Evolutionary conservation across 306 rosid genomes (phyloP), one percentile per base, ranked within the genome.

Genomic region (Rosa persica): DNA sequence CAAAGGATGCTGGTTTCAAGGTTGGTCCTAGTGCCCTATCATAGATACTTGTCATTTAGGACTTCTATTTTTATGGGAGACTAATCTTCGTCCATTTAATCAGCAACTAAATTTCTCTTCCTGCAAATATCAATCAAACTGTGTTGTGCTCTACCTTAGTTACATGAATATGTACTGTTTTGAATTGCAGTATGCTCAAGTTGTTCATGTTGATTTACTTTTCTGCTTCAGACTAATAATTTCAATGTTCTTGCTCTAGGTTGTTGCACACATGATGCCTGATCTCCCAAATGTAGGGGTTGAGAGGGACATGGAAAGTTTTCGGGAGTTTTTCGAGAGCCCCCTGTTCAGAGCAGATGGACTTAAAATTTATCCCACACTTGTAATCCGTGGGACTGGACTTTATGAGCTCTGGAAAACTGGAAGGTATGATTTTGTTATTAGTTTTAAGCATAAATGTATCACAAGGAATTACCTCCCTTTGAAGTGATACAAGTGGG

Each of bases 211-310:
- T 60, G 20, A 25, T 25, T 58, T 58, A 55, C 10, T 43, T 58
- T 57, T 75, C 19, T 54, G 62, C 67, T 70, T 70, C 67, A 77
- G 22, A 20, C 44, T 25, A 40, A 1, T 58, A 34, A 38, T 67
- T 55, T 36, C 68, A 52, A 30, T 77, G 66, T 57, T 69, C 83
- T 71, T 78, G 76, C 74, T 82, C 40, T 84, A 95, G 99, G 98
- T 95, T 79, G 98, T 95, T 76, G 99, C 97, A 42, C 99, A 95
- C 89, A 95, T 93, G 99, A 95, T 95, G 99, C 99, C 99, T 43
- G 99, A 95, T 85, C 99, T 95, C 86, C 99, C 99, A 46, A 95
- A 95, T 82, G 99, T 95, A 65, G 99, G 99, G 66, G 93, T 95
- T 77, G 99, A 91, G 86, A 93, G 98, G 80, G 99, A 95, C 86